phyloP scores from a whole-genome alignment of 768 basidiomycete species.

The Termitomyces sp. region DNA sequence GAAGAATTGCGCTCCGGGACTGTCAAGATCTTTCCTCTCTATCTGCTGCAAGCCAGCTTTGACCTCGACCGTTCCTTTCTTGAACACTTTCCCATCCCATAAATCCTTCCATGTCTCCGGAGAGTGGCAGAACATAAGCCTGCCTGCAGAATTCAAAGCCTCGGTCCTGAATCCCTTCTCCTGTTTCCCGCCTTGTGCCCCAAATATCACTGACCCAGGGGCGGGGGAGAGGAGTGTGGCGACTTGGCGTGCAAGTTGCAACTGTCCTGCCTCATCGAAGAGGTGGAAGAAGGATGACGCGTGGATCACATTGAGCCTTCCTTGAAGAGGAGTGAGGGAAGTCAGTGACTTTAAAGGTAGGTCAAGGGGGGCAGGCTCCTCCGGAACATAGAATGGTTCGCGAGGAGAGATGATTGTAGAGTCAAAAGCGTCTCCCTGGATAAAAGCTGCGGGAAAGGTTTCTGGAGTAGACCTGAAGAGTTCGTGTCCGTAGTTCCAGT shows the following conservation, averaged over 20 bases:
- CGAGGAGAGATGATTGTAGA: conserved; percentile 34
- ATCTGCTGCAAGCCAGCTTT: conserved; percentile 3
- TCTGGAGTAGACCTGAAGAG: conserved; percentile 51
- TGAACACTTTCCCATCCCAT: conserved; percentile 30
- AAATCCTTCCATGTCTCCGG: conserved; percentile 26
- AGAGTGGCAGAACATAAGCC: conserved; percentile 30
- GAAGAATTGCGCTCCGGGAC: background rate
- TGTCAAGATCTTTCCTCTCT: background rate
- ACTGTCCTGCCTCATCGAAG: conserved; percentile 37
- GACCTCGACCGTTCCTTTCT: conserved; percentile 15
- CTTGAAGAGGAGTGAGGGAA: conserved; percentile 30
- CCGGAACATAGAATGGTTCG: conserved; percentile 16
- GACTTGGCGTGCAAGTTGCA: conserved; percentile 35
- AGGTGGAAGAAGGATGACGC: conserved; percentile 52
- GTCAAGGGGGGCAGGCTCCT: conserved; percentile 10
- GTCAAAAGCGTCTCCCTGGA: conserved; percentile 55
- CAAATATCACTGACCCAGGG: conserved; percentile 45
- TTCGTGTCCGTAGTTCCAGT: conserved; percentile 61
- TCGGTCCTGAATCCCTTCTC: conserved; percentile 22
- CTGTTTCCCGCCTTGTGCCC: conserved; percentile 26
- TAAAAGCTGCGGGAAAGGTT: conserved; percentile 51
- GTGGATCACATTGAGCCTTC: conserved; percentile 45
- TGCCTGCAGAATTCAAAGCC: conserved; percentile 5
- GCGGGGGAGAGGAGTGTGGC: conserved; percentile 37
- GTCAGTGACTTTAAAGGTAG: conserved; percentile 19